Base-by-base conservation (phyloP, 2,329 filamentous ascomycete genomes). In the Paracamarosporium sp. region DNA sequence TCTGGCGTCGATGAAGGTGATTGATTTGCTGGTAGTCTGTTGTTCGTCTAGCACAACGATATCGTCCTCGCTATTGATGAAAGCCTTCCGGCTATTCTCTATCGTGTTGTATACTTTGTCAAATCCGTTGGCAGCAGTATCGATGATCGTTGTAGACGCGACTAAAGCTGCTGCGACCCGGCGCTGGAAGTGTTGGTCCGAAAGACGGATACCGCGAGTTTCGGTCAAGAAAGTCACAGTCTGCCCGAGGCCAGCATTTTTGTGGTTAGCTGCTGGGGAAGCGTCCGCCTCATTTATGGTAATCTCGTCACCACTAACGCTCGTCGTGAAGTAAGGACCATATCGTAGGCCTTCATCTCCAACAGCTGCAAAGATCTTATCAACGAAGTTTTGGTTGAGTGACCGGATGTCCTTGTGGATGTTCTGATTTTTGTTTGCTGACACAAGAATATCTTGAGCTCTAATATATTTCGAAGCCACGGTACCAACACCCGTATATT, bases 181-280 rank as follows among this genome's bases (percentile, higher is more conserved):
- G 6, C 75, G 69, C 44, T 68, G 64, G 61, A 75, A 76, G 6
- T 70, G 61, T 53, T 76, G 73, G 53, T 69, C 62, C 4, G 75
- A 75, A 24, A 78, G 67, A 0, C 70, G 70, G 20, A 78, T 76
- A 3, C 75, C 75, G 5, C 75, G 64, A 6, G 68, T 71, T 55
- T 78, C 74, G 47, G 71, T 73, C 5, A 78, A 66, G 45, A 77
- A 76, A 0, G 71, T 72, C 1, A 77, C 56, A 13, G 66, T 68
- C 52, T 78, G 75, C 1, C 69, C 72, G 7, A 77, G 60, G 2
- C 73, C 75, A 69, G 76, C 74, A 13, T 70, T 69, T 36, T 78
- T 76, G 20, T 75, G 68, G 1, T 74, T 75, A 35, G 76, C 77
- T 45, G 74, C 76, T 4, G 71, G 72, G 46, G 75, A 72, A 4